Evolutionary conservation across 768 basidiomycete genomes (phyloP).

Genomic region (Austroboletus eburneus): DNA sequence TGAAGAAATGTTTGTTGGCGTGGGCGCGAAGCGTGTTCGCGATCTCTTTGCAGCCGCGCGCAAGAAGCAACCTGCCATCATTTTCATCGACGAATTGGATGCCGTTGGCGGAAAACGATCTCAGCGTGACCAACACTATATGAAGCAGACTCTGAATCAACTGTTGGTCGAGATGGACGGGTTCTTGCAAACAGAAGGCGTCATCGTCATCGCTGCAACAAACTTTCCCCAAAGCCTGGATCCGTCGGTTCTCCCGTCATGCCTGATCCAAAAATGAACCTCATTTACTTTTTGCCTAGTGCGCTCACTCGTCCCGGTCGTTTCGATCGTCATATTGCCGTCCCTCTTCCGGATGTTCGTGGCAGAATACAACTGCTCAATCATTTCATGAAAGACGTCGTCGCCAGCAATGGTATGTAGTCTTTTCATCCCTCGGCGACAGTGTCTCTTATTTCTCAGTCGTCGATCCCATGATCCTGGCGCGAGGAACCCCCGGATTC

Average conservation of each 20-base stretch:
- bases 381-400: constrained; percentile 86
- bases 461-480: constrained; percentile 83
- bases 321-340: constrained; percentile 90
- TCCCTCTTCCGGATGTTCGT: constrained; percentile 92
- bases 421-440: not conserved
- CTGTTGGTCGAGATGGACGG: constrained; percentile 97
- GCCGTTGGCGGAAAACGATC: constrained; percentile 90
- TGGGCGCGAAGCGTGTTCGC: constrained; percentile 91
- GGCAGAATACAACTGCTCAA: constrained; percentile 90
- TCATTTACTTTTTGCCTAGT: constrained; percentile 37
- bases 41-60: constrained; percentile 93
- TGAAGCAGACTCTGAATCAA: constrained; percentile 95
- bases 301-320: constrained; percentile 95
- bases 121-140: constrained; percentile 78
- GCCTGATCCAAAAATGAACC: not conserved
- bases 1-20: constrained; percentile 97
- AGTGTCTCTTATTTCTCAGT: constrained; percentile 35
- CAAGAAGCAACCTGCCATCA: constrained; percentile 93
- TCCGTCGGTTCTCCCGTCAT: constrained; percentile 47
- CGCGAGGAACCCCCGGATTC: constrained; percentile 93
- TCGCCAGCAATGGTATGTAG: constrained; percentile 49
- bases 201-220: constrained; percentile 96
- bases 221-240: constrained; percentile 96
- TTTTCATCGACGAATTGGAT: constrained; percentile 97
- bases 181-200: constrained; percentile 87